Evolutionary conservation across 1,284 basidiomycete genomes (phyloP).

Genomic region (Coniophora puteana): DNA sequence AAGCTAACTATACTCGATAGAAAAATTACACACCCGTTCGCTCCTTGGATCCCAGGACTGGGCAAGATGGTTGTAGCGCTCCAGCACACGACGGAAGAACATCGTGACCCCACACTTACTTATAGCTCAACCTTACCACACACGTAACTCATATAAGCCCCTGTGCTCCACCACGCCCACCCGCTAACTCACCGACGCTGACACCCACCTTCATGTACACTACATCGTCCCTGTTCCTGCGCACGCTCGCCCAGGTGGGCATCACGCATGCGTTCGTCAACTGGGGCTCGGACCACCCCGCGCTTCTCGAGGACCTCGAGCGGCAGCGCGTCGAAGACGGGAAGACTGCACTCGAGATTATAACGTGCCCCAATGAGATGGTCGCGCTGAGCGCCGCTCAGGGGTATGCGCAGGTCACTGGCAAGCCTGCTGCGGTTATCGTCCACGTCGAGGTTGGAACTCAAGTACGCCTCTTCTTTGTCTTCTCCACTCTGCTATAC

Average conservation of each 20-base stretch:
- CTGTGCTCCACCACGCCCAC: too few species aligned
- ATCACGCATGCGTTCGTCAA: constrained; percentile 72
- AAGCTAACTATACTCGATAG: too few species aligned
- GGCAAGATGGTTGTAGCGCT: too few species aligned
- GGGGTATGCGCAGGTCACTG: constrained; percentile 62
- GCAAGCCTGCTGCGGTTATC: constrained; percentile 65
- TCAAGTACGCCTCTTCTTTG: constrained; percentile 38
- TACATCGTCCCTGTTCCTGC: constrained; percentile 55
- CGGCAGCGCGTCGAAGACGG: constrained; percentile 44
- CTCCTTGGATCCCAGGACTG: too few species aligned
- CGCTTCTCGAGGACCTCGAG: constrained; percentile 63
- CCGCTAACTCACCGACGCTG: background rate
- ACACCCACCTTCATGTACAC: constrained; percentile 40
- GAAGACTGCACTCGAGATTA: constrained; percentile 41
- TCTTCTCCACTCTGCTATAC: background rate
- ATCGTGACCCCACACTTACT: too few species aligned
- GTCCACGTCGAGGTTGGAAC: constrained; percentile 74
- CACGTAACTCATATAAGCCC: too few species aligned
- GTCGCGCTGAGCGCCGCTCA: constrained; percentile 70
- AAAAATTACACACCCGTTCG: too few species aligned
- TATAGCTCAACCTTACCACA: too few species aligned
- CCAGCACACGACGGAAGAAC: too few species aligned
- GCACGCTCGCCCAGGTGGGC: constrained; percentile 53
- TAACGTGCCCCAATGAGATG: constrained; percentile 75
- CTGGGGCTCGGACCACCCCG: constrained; percentile 74